Percentiles rank a stretch among this genome's conserved stretches.
Evolutionary conservation across 352 stramenopile species (phyloP).

Genomic region (Albugo laibachii): DNA sequence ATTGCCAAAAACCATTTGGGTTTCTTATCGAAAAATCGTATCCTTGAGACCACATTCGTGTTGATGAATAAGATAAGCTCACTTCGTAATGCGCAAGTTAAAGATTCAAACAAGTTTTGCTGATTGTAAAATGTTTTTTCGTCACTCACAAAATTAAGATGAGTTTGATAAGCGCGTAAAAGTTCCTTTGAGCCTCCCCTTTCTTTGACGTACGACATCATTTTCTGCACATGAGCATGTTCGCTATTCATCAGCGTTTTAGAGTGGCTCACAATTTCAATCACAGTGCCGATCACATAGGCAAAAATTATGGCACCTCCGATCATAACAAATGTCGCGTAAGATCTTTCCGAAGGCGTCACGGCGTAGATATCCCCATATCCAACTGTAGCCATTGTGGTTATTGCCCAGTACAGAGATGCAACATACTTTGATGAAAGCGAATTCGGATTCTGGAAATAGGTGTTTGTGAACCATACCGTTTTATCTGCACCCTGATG

Average conservation of each 20-base stretch:
- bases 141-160: constrained; percentile 41
- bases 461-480: constrained; percentile 28
- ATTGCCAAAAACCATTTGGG: constrained; percentile 68
- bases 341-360: constrained; percentile 47
- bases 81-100: constrained; percentile 39
- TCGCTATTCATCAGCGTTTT: constrained; percentile 57
- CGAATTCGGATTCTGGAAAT: constrained; percentile 35
- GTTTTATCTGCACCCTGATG: constrained; percentile 13
- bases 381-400: constrained; percentile 71
- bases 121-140: constrained; percentile 58
- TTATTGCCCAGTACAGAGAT: constrained; percentile 70
- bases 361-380: constrained; percentile 70
- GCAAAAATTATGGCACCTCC: constrained; percentile 62
- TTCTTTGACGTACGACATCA: constrained; percentile 68
- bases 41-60: constrained; percentile 24
- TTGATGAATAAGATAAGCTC: constrained; percentile 55
- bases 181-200: constrained; percentile 49
- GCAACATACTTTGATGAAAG: constrained; percentile 54
- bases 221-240: constrained; percentile 39
- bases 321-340: constrained; percentile 70
- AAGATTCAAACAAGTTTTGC: constrained; percentile 30
- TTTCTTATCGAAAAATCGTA: constrained; percentile 71
- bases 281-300: constrained; percentile 64
- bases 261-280: constrained; percentile 61
- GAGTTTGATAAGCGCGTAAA: constrained; percentile 41